Evolutionary conservation across 805 yeast species (phyloP).

Genomic region (Lipomyces sp.): DNA sequence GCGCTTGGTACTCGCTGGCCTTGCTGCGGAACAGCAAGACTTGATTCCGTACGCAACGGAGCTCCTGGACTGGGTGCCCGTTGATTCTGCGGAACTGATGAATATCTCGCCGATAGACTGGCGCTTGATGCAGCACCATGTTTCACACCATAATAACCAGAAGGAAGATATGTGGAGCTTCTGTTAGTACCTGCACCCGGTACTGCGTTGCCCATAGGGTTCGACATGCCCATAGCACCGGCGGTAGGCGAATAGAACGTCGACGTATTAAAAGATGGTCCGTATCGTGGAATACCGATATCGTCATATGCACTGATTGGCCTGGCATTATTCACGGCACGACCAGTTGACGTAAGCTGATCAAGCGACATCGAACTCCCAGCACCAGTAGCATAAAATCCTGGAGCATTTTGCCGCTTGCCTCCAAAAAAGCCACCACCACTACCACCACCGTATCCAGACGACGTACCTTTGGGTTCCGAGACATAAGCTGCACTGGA

Average conservation of each 20-base stretch:
- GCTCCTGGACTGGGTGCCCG: slow-evolving; percentile 20
- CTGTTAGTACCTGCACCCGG: slow-evolving; percentile 13
- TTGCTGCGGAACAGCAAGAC: slow-evolving; percentile 15
- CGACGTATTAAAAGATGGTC: slow-evolving; percentile 42
- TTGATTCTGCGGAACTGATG: slow-evolving; percentile 10
- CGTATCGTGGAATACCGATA: slow-evolving; percentile 34
- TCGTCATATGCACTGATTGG: slow-evolving; percentile 32
- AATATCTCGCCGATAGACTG: slow-evolving; percentile 12
- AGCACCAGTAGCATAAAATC: slow-evolving; percentile 37
- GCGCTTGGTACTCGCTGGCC: slow-evolving; percentile 47
- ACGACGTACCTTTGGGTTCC: slow-evolving; percentile 28
- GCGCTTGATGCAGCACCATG: slow-evolving; percentile 16
- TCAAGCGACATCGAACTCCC: slow-evolving; percentile 29
- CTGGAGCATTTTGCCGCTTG: slow-evolving; percentile 18
- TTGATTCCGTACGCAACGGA: slow-evolving; percentile 14
- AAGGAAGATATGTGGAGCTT: slow-evolving; percentile 33
- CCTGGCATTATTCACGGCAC: slow-evolving; percentile 26
- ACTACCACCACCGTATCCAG: slow-evolving; percentile 1
- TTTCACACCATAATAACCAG: slow-evolving; percentile 32
- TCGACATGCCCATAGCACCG: slow-evolving; percentile 43
- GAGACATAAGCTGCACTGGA: slow-evolving; percentile 42
- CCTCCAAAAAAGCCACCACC: background rate
- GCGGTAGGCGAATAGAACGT: slow-evolving; percentile 79
- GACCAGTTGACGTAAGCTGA: slow-evolving; percentile 31
- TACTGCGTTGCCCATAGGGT: slow-evolving; percentile 12